Evolutionary conservation across 495 filamentous ascomycete genomes (phyloP).

Genomic region (Xylaria acuta): DNA sequence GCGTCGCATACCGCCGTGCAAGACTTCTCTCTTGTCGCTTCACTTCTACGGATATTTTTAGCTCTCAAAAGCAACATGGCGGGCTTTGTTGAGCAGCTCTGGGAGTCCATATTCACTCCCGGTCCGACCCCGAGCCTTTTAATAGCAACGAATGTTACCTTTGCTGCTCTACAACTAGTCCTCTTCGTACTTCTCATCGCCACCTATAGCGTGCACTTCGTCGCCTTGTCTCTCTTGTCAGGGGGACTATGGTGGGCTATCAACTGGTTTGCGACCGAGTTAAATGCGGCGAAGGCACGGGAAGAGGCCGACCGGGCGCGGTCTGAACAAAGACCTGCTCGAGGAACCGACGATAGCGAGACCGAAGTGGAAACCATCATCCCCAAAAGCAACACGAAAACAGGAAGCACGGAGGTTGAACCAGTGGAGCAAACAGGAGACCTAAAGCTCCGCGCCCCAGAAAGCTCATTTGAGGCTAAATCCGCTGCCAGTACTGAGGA

Average conservation of each 20-base stretch:
- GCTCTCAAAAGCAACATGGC: conserved; percentile 63
- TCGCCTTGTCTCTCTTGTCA: conserved; percentile 76
- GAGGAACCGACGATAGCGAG: conserved; percentile 51
- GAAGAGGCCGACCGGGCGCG: conserved; percentile 68
- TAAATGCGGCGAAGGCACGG: conserved; percentile 66
- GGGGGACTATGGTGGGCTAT: conserved; percentile 89
- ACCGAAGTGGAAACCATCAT: conserved; percentile 57
- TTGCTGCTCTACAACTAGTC: conserved; percentile 81
- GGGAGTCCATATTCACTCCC: conserved; percentile 89
- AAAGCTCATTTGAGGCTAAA: conserved; percentile 43
- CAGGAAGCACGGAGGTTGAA: conserved; percentile 48
- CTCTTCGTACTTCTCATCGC: conserved; percentile 77
- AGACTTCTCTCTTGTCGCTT: conserved; percentile 25
- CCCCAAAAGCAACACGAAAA: conserved; percentile 36
- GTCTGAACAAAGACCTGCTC: conserved; percentile 41
- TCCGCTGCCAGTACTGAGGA: conserved; percentile 62
- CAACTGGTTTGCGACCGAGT: conserved; percentile 93
- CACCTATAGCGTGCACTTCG: conserved; percentile 88
- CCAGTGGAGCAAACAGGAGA: conserved; percentile 44
- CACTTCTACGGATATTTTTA: conserved; percentile 25
- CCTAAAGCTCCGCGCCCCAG: conserved; percentile 46
- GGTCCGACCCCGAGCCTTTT: conserved; percentile 87
- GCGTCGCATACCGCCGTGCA: conserved; percentile 22
- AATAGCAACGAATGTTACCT: conserved; percentile 87
- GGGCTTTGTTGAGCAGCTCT: conserved; percentile 80